Conservation (phyloP, 345 rosid species). For the Pistacia atlantica region DNA sequence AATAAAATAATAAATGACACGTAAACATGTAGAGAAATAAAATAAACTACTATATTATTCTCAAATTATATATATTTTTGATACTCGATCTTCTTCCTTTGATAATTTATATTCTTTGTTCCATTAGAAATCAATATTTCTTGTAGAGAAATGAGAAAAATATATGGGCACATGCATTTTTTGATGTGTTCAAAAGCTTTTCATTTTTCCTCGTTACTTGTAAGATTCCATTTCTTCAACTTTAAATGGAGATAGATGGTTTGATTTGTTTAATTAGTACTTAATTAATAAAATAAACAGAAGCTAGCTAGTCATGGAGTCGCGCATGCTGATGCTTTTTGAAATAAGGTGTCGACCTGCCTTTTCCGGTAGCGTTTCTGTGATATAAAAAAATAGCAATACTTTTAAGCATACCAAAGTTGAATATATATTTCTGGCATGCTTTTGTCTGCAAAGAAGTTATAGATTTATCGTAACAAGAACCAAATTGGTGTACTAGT, state of each 20-base stretch:
- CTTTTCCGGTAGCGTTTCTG: background rate
- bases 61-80: no score
- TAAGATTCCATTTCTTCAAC: conserved; percentile 25
- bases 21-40: no score
- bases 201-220: conserved; percentile 35
- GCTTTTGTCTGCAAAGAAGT: no score
- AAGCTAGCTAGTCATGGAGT: background rate
- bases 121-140: no score
- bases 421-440: background rate
- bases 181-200: conserved; percentile 31
- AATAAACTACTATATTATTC: no score
- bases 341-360: background rate
- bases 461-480: background rate
- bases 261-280: background rate
- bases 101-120: no score
- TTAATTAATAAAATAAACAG: background rate
- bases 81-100: no score
- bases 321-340: conserved; percentile 7
- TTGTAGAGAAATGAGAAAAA: background rate
- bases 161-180: conserved; percentile 24
- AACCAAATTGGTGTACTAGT: background rate
- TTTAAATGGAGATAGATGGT: background rate
- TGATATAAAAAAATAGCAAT: background rate
- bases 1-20: no score
- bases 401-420: background rate